A percentile compares a stretch with the other conserved stretches of the same genome.
Evolutionary conservation across 352 stramenopile genomes (phyloP).

Genomic region (Globisporangium canariense): DNA sequence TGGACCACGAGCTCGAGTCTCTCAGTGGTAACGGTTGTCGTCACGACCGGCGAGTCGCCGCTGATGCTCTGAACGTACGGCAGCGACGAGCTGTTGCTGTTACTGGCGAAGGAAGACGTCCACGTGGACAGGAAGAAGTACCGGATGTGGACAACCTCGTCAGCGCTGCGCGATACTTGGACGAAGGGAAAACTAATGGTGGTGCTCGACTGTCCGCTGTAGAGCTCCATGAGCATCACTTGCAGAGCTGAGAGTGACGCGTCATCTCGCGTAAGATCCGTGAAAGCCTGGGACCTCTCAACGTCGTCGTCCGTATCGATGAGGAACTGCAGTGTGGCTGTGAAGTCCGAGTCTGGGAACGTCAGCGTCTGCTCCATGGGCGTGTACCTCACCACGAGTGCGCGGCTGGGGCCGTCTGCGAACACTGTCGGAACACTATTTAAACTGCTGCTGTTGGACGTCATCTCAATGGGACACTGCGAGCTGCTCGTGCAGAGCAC

Average conservation of each 20-base stretch:
- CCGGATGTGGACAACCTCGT: neutral
- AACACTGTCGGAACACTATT: neutral
- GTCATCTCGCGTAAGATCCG: neutral
- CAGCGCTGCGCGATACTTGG: neutral
- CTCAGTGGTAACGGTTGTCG: neutral
- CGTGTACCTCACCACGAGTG: conserved; percentile 10
- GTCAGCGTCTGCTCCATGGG: conserved; percentile 13
- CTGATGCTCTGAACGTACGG: neutral
- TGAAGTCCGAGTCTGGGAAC: neutral
- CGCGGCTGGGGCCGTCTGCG: neutral
- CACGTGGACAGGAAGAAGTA: conserved; percentile 1
- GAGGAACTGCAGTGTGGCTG: conserved; percentile 9
- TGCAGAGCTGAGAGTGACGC: neutral
- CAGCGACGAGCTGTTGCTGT: neutral
- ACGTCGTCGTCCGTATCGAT: neutral
- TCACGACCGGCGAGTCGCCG: neutral
- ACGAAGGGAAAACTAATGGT: neutral
- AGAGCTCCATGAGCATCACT: conserved; percentile 5
- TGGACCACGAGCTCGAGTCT: neutral
- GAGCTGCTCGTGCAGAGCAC: conserved; percentile 1
- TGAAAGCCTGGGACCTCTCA: neutral
- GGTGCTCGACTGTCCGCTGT: neutral
- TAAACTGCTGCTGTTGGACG: neutral
- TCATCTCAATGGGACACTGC: neutral
- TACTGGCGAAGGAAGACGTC: neutral